A percentile compares a stretch with the other conserved stretches of the same genome.
Evolutionary conservation across 345 rosid species (phyloP).

Genomic region (Camelina sativa): DNA sequence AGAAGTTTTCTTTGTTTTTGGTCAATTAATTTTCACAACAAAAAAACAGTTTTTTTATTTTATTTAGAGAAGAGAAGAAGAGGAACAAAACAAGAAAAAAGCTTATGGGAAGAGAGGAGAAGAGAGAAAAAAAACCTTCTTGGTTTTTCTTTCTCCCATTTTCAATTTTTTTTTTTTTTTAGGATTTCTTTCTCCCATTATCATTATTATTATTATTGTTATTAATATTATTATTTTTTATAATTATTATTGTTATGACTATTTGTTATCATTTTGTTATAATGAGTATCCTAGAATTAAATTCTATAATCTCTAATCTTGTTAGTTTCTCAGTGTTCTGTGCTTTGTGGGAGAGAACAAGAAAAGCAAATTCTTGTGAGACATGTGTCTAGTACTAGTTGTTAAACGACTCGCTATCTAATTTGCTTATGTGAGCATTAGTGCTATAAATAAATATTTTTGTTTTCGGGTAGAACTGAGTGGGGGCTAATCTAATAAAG

Average conservation of each 20-base stretch:
- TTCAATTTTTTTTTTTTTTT: conserved; percentile 29
- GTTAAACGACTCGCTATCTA: not conserved
- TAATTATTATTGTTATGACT: conserved; percentile 21
- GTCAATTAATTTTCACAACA: conserved; percentile 35
- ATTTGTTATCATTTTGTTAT: conserved; percentile 34
- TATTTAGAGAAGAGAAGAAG: conserved; percentile 29
- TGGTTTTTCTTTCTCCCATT: conserved; percentile 30
- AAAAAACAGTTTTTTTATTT: not conserved
- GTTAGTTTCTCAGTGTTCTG: not conserved
- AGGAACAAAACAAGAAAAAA: conserved; percentile 31
- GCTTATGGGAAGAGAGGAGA: conserved; percentile 33
- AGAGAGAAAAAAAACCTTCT: conserved; percentile 18
- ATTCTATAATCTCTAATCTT: conserved; percentile 14
- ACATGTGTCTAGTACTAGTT: not conserved
- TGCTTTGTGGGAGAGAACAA: not conserved
- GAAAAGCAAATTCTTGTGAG: conserved; percentile 3
- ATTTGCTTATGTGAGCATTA: conserved; percentile 13
- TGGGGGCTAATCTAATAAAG: conserved; percentile 33
- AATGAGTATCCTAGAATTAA: conserved; percentile 30
- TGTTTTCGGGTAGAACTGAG: conserved; percentile 4
- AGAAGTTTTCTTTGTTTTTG: conserved; percentile 39
- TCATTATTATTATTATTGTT: conserved; percentile 29
- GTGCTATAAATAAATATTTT: conserved; percentile 5
- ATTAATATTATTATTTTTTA: conserved; percentile 31
- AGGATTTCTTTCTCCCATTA: conserved; percentile 44